phyloP scores from a whole-genome alignment of 192 early-diverging fungal species.

The Entomortierella chlamydospora region DNA sequence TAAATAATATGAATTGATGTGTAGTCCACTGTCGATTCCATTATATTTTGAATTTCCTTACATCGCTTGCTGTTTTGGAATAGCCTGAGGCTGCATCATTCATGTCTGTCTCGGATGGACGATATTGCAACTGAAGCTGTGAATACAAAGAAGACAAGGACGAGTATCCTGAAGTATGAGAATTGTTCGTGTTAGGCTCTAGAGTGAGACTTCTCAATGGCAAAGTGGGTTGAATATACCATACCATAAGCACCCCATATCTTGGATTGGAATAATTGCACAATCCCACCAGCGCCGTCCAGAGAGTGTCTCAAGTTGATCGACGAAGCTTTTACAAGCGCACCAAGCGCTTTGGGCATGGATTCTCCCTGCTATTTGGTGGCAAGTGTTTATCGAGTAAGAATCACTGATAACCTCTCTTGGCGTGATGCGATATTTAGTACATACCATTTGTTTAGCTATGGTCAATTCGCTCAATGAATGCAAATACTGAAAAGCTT shows the following conservation, averaged over 20 bases:
- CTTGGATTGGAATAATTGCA: slow-evolving; percentile 30
- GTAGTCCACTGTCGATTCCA: neutral
- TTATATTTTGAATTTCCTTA: neutral
- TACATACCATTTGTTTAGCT: slow-evolving; percentile 27
- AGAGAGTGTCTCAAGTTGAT: slow-evolving; percentile 27
- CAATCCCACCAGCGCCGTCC: slow-evolving; percentile 19
- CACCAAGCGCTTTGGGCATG: slow-evolving; percentile 9
- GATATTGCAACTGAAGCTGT: slow-evolving; percentile 36
- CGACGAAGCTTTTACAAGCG: slow-evolving; percentile 30
- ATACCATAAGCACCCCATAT: slow-evolving; percentile 43
- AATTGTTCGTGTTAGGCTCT: neutral
- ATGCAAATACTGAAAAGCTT: slow-evolving; percentile 27
- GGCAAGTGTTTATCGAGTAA: neutral
- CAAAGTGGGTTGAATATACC: neutral
- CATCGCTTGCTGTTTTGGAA: slow-evolving; percentile 35
- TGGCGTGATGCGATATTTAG: no score
- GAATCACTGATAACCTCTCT: no score
- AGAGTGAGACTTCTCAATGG: no score
- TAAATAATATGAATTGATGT: neutral
- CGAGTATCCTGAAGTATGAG: slow-evolving; percentile 13
- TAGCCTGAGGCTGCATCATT: slow-evolving; percentile 23
- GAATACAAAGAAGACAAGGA: slow-evolving; percentile 34
- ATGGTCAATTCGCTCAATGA: slow-evolving; percentile 25
- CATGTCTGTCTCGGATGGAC: slow-evolving; percentile 25
- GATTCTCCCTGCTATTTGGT: slow-evolving; percentile 38